A percentile compares a stretch with the other conserved stretches of the same genome.
These are phyloP conservation scores for Phalaenopsis equestris DNA, from an alignment of 106 monocot genomes.

Conservation along the genomic window DNA sequence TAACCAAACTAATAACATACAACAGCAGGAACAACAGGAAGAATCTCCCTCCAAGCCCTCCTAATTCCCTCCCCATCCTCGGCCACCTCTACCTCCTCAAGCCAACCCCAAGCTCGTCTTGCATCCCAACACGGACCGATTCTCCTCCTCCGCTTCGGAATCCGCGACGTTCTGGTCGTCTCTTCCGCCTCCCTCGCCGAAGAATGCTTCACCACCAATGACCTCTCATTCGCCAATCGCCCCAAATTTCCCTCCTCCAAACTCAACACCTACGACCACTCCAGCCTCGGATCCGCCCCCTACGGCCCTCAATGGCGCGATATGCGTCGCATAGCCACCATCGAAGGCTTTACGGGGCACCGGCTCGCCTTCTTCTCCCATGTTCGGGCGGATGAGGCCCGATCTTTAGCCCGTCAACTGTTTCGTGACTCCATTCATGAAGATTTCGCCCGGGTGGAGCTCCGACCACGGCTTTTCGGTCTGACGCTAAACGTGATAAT, in stretches of 20 bases:
- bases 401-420: neutral
- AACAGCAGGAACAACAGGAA: neutral
- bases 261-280: neutral
- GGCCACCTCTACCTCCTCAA: neutral
- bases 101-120: conserved; percentile 8
- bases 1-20: neutral
- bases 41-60: neutral
- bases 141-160: neutral
- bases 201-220: neutral
- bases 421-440: neutral
- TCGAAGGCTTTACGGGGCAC: neutral
- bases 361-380: conserved; percentile 4
- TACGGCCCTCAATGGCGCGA: conserved; percentile 1
- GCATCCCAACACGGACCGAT: neutral
- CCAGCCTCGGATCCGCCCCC: neutral
- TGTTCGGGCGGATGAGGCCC: neutral
- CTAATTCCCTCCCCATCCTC: neutral
- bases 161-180: neutral
- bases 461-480: conserved; percentile 5
- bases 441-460: neutral
- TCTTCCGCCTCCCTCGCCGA: neutral
- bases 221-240: neutral
- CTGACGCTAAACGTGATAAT: conserved; percentile 11
- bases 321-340: neutral
- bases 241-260: neutral